Base-by-base conservation (phyloP, 352 stramenopile species). In the Globisporangium polare region DNA sequence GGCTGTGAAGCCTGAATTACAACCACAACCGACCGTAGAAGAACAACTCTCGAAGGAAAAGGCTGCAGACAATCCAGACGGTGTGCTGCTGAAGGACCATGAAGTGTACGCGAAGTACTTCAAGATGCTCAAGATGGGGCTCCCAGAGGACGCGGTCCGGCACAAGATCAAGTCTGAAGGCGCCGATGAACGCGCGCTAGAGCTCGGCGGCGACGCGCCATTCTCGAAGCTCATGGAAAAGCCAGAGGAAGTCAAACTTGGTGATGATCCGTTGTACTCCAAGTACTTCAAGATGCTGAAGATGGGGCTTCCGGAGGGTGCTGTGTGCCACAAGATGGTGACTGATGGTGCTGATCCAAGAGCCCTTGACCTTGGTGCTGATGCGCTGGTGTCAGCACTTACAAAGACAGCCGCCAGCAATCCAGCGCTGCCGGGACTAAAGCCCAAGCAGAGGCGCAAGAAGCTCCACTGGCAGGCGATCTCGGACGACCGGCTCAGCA, bases 271-370 rank as follows among this genome's bases (percentile, higher is more conserved):
- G 2, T 35, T 74, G 8, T 86, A 90, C 26, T 73, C 72, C 9
- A 95, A 95, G 54, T 98, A 97, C 49, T 97, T 98, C 66, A 95
- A 96, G 57, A 98, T 98, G 92, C 71, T 97, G 7, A 91, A 96
- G 66, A 83, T 97, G 69, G 92, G 92, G n/a, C 61, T 97, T 2
- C 88, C 89, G 1, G 73, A 86, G 29, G 88, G 81, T 9, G 87
- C 89, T 8, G 88, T 97, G 0, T 72, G 77, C 7, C 85, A 97
- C 62, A 96, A 96, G 52, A 88, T 98, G 71, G 46, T 65, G 4
- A 70, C 68, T 46, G 75, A 85, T 17, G 65, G 64, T 31, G 63
- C 74, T 3, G 72, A 97, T 70, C 55, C 73, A 10, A 64, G 64
- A 35, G 77, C 83, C 8, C 59, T 97, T 2, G 85, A 90, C 2